A percentile compares a stretch with the other conserved stretches of the same genome.
These are phyloP conservation scores for Mortierella polycephala DNA, from an alignment of 371 early-diverging fungal species.

Conservation along the genomic window DNA sequence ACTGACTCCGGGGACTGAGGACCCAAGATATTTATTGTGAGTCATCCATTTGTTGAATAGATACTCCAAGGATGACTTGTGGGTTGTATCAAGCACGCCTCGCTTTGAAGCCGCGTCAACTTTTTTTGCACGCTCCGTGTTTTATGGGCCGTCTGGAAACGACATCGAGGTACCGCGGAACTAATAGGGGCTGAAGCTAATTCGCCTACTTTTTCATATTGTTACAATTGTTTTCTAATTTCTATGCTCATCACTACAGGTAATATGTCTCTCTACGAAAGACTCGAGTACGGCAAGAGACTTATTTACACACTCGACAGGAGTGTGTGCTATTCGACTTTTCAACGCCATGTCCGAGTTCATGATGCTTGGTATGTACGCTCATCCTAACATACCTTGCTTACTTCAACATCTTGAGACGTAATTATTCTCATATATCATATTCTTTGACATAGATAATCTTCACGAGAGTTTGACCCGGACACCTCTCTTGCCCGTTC, in stretches of 20 bases:
- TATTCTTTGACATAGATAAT: slow-evolving; percentile 53
- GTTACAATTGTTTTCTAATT: not conserved
- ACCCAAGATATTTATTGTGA: not conserved
- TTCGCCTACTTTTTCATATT: not conserved
- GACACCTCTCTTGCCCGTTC: slow-evolving; percentile 61
- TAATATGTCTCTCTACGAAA: slow-evolving; percentile 60
- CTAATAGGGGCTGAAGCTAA: no score
- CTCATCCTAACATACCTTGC: not conserved
- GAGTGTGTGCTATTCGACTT: slow-evolving; percentile 71
- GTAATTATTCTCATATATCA: not conserved
- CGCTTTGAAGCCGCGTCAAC: slow-evolving; percentile 62
- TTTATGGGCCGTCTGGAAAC: slow-evolving; percentile 69
- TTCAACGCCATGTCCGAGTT: slow-evolving; percentile 77
- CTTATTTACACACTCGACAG: slow-evolving; percentile 18
- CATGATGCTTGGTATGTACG: slow-evolving; percentile 70
- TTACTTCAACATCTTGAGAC: not conserved
- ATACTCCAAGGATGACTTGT: slow-evolving; percentile 69
- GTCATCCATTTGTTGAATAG: not conserved
- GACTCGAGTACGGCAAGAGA: slow-evolving; percentile 56
- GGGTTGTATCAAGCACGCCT: slow-evolving; percentile 66
- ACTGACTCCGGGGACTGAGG: no score
- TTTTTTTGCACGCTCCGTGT: slow-evolving; percentile 67
- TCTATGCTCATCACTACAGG: slow-evolving; percentile 14
- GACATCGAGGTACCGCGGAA: slow-evolving; percentile 57
- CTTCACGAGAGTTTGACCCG: slow-evolving; percentile 58